Evolutionary conservation across 2,329 filamentous ascomycete species (phyloP).

Genomic region (Penicillium sp.): DNA sequence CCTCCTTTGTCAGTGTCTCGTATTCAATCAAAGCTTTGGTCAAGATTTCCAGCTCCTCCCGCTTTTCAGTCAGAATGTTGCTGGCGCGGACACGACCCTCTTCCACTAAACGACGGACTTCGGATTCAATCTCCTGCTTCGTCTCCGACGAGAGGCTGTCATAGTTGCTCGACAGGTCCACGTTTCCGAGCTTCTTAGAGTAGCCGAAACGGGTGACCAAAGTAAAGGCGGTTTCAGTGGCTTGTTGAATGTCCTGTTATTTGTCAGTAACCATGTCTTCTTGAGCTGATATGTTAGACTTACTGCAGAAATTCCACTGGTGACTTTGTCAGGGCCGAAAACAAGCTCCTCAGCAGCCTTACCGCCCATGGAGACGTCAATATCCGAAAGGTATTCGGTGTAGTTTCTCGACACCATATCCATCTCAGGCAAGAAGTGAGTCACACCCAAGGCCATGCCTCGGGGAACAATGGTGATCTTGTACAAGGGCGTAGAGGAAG

Average conservation of each 20-base stretch:
- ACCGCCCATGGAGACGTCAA: slow-evolving; percentile 74
- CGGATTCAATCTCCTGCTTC: slow-evolving; percentile 73
- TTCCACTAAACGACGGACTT: slow-evolving; percentile 76
- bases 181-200: slow-evolving; percentile 76
- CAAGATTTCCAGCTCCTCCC: slow-evolving; percentile 76
- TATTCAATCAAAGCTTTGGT: slow-evolving; percentile 87
- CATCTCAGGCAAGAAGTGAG: slow-evolving; percentile 77
- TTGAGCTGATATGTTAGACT: no score
- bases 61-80: slow-evolving; percentile 61
- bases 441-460: slow-evolving; percentile 76
- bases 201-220: slow-evolving; percentile 89
- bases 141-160: slow-evolving; percentile 74
- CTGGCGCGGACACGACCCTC: slow-evolving; percentile 68
- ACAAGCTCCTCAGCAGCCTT: slow-evolving; percentile 84
- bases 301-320: slow-evolving; percentile 73
- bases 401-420: slow-evolving; percentile 87
- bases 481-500: slow-evolving; percentile 69
- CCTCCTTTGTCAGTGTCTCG: slow-evolving; percentile 78
- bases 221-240: slow-evolving; percentile 71
- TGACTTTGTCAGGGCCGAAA: slow-evolving; percentile 80
- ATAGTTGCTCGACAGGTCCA: slow-evolving; percentile 77
- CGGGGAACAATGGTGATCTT: slow-evolving; percentile 96
- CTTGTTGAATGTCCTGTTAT: slow-evolving; percentile 68
- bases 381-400: slow-evolving; percentile 68
- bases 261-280: no score